Base-by-base conservation (phyloP, 2,329 filamentous ascomycete genomes). In the Akanthomyces uredinophilus region DNA sequence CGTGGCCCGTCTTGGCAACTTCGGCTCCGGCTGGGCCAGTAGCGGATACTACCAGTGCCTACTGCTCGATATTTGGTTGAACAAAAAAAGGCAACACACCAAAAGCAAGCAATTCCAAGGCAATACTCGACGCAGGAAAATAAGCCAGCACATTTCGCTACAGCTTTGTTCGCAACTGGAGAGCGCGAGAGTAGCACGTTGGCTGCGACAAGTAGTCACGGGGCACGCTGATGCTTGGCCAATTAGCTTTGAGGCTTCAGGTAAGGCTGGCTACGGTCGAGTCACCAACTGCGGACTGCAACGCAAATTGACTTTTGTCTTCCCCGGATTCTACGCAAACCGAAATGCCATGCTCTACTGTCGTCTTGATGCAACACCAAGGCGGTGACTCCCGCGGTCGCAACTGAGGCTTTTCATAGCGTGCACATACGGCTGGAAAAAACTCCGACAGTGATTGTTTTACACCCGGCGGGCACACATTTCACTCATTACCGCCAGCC, bases 231-330 rank as follows among this genome's bases (percentile, higher is more conserved):
- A 14, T 6, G 11, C 3, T n/a, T 50, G 13, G 44, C 18, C 55
- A 47, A 49, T 51, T 39, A 59, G 46, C 37, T n/a, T 32, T 43
- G 35, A 11, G 55, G 43, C 44, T 58, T 49, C 32, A 58, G 56
- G 24, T 39, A 53, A 60, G 57, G 49, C 57, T 60, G 57, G 49
- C 57, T 60, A 44, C n/a, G 22, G 32, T 20, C 6, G 16, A 20
- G 46, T 56, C 18, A 22, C 53, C 32, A 10, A 56, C 52, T 41
- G 43, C 16, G 29, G 27, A 51, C 37, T 50, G 18, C 24, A n/a
- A 18, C 24, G 13, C 1, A 59, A 59, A 35, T 46, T 44, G 29
- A 53, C 57, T 60, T 60, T 53, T 46, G 7, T 16, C 46, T 35
- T 43, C 18, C 46, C 35, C 56, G 13, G 46, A 22, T 35, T 51